Evolutionary conservation across 2,329 filamentous ascomycete species (phyloP).

Genomic region (Pseudogymnoascus sp.): DNA sequence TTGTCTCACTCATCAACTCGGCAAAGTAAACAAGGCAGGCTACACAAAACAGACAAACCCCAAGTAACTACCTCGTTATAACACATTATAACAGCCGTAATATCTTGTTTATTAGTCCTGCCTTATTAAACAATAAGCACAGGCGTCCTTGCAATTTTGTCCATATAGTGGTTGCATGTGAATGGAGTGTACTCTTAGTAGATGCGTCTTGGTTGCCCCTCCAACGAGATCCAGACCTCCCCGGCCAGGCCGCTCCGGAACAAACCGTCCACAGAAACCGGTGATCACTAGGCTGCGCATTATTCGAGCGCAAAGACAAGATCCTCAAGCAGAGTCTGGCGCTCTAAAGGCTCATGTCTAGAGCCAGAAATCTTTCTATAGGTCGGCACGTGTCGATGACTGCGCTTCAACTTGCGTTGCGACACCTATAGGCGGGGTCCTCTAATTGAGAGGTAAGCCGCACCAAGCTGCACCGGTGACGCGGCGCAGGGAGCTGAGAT

Average conservation of each 20-base stretch:
- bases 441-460: slow-evolving; percentile 1
- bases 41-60: neutral
- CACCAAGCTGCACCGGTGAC: neutral
- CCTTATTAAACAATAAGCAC: neutral
- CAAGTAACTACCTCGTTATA: neutral
- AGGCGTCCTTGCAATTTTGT: neutral
- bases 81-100: neutral
- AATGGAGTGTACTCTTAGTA: neutral
- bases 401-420: neutral
- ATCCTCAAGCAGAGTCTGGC: neutral
- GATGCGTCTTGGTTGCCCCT: neutral
- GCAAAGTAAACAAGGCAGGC: slow-evolving; percentile 1
- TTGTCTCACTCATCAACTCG: neutral
- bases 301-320: neutral
- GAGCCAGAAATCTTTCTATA: neutral
- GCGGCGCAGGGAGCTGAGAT: neutral
- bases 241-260: neutral
- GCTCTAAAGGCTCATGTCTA: slow-evolving; percentile 4
- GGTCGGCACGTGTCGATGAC: neutral
- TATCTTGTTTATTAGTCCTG: neutral
- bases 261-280: slow-evolving; percentile 4
- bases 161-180: neutral
- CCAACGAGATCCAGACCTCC: neutral
- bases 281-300: neutral
- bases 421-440: neutral